Percentiles rank a stretch among this genome's conserved stretches.
These are phyloP conservation scores for Lignosus rhinocerotis DNA, from an alignment of 1,284 basidiomycete genomes.

Conservation along the genomic window DNA sequence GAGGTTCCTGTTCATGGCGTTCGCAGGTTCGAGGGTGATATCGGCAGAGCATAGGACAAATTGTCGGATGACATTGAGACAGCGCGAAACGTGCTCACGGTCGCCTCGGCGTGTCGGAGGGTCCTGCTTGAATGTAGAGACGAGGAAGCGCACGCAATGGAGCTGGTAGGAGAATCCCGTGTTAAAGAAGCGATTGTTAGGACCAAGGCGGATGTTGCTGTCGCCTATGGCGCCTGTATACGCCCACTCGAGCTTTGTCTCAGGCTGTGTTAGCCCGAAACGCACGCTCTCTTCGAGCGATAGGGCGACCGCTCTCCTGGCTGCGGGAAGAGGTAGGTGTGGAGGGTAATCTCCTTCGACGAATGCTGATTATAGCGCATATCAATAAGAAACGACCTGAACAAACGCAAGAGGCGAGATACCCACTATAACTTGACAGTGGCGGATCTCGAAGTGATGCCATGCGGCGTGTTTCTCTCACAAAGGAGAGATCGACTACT, in stretches of 20 bases:
- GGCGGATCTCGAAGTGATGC: conserved; percentile 7
- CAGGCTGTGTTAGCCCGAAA: conserved; percentile 10
- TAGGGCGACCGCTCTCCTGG: conserved; percentile 2
- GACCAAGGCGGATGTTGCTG: conserved; percentile 26
- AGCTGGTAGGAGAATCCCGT: conserved; percentile 27
- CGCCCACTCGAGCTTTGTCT: conserved; percentile 21
- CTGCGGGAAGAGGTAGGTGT: conserved; percentile 5
- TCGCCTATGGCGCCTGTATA: conserved; percentile 21
- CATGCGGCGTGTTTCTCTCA: not conserved
- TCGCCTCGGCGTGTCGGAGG: conserved; percentile 3
- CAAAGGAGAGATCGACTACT: not conserved
- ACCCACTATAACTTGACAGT: conserved; percentile 6
- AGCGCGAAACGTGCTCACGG: conserved; percentile 18
- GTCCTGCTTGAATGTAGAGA: conserved; percentile 15
- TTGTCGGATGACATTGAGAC: conserved; percentile 33
- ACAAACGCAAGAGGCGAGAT: not conserved
- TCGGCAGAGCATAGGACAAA: conserved; percentile 36
- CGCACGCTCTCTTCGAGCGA: conserved; percentile 22
- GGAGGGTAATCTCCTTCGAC: conserved; percentile 17
- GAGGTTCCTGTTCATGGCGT: conserved; percentile 17
- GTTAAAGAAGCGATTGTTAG: conserved; percentile 25
- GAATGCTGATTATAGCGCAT: conserved; percentile 1
- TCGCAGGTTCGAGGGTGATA: conserved; percentile 35
- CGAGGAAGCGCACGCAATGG: conserved; percentile 27
- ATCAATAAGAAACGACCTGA: no score